Base-by-base conservation (phyloP, 441 rosid genomes). In the Adansonia madagascariensis region DNA sequence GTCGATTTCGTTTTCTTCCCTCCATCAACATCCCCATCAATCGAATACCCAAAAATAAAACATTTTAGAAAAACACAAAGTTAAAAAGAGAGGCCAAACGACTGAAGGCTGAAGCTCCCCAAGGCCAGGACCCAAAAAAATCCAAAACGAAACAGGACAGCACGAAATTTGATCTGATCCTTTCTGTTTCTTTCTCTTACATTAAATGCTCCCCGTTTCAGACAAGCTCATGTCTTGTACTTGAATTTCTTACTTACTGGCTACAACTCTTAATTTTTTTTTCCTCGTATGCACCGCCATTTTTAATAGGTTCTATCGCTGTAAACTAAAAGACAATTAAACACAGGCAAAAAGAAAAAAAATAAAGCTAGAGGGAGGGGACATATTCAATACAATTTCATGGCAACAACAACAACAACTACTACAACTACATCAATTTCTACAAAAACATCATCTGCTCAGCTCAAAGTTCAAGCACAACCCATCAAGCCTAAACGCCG, bases 401-500 rank as follows among this genome's bases (percentile, higher is more conserved):
- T 85, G 91, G 89, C 87, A 79, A 39, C 63, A 17, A 61, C 81
- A 17, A 66, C 76, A 0, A 66, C 76, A 1, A 66, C 73, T 11
- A 47, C 56, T 22, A 68, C 31, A 49, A 17, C 85, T 3, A 39
- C 81, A 12, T 52, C 56, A 52, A 52, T 52, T 52, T 52, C 56
- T 6, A 52, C 56, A 52, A 52, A 52, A n/a, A 61, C 81, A 3
- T 11, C 86, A 7, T 66, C 80, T 60, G 47, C 91, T 6, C 84
- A 83, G 11, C 86, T 80, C 68, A 85, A 85, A 79, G 63, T 85
- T 76, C 89, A 84, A 73, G 74, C 80, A 71, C 88, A 85, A 78
- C 84, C 88, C 87, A 75, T 78, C 22, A 86, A 91, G 83, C 90
- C 89, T 81, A 88, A 82, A 77, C 91, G 92, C 86, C 91, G 92